Evolutionary conservation across 2,329 filamentous ascomycete genomes (phyloP), one percentile per base, ranked within the genome.

Genomic region (Trichoderma pleuroti): DNA sequence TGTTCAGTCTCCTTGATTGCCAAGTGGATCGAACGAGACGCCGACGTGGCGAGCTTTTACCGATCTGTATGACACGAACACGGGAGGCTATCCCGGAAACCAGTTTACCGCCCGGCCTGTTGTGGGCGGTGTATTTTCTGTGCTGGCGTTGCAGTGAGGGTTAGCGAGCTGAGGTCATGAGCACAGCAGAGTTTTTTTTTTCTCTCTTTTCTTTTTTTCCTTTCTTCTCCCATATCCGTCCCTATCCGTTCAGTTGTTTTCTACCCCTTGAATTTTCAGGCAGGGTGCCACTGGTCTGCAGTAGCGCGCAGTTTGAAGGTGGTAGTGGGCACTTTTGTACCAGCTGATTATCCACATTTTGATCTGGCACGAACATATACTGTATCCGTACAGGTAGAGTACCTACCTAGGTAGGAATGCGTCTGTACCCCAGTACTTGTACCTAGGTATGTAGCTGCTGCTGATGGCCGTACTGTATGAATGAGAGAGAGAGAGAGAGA

Each of bases 81-180:
- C 87, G 16, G 92, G 92, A 10, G 89, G 88, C 18, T 96, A 82
- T 72, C 83, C 92, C 0, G 87, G 89, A 1, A 68, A 49, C 39
- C 84, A 87, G 69, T 97, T 97, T 82, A 90, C 90, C 72, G 93
- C 93, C 1, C 83, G 93, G 42, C 93, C 93, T 0, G 93, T 97
- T 1, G 86, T 92, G 56, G 93, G 93, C 3, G 93, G 91, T 0
- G 89, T 93, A 79, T 97, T 95, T 83, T 90, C 93, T 2, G 87
- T 94, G 75, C 81, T 97, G 79, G 91, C 92, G 28, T 80, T 95
- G 71, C 32, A 49, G 42, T 65, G 60, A 70, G 49, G 16, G 18
- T n/a, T 69, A 57, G 57, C 36, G 39, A 69, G 56, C 11, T 14
- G 21, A 24, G 49, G 66, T 62, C 66, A 62, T 52, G 66, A 42